Conservation (phyloP, 2,329 filamentous ascomycete species). For the Paecilomyces formosus region DNA sequence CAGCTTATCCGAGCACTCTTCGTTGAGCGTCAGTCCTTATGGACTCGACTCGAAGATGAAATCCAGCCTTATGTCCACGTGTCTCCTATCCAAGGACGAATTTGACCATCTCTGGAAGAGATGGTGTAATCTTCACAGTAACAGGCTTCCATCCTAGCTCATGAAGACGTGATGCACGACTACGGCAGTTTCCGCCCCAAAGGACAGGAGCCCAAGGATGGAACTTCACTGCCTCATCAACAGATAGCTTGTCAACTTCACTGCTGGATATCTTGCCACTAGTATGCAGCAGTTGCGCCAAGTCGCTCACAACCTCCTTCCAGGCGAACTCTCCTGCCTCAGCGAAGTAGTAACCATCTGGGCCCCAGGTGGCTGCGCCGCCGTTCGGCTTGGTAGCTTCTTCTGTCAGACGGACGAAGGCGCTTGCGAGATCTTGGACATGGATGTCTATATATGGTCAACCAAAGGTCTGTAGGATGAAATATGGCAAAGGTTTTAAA, state of each 20-base stretch:
- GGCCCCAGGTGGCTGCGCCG: background rate
- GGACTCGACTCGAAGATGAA: background rate
- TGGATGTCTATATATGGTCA: background rate
- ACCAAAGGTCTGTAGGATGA: background rate
- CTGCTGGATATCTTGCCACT: background rate
- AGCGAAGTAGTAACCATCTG: background rate
- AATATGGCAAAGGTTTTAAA: background rate
- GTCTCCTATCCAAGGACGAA: background rate
- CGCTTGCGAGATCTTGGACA: background rate
- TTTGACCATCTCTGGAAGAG: background rate
- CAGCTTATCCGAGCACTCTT: background rate
- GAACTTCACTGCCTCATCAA: background rate
- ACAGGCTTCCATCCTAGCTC: conserved; percentile 15
- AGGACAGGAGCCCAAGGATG: background rate
- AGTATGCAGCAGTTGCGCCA: background rate
- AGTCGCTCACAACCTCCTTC: background rate
- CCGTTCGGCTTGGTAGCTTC: background rate
- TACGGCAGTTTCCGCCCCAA: background rate
- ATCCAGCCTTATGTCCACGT: background rate
- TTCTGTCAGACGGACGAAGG: background rate
- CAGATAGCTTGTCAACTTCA: background rate
- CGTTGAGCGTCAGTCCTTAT: background rate
- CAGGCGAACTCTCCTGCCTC: background rate
- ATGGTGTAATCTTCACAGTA: background rate
- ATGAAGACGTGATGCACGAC: conserved; percentile 29